Conservation (phyloP, 1,139 yeast genomes). For the Schwanniomyces etchellsii region DNA sequence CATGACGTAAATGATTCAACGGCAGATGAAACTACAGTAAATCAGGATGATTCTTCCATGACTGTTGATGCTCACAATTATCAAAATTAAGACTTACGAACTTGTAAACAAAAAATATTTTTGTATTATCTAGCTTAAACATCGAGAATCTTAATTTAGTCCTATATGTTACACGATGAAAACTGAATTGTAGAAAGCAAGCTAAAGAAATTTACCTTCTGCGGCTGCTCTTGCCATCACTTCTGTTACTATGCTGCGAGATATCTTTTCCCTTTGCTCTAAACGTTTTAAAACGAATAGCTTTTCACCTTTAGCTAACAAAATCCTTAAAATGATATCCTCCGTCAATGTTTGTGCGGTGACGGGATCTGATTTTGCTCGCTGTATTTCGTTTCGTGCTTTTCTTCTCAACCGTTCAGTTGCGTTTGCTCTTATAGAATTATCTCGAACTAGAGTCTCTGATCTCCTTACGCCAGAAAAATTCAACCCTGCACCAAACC, state of each 20-base stretch:
- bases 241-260: conserved; percentile 63
- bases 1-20: conserved; percentile 30
- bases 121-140: not conserved
- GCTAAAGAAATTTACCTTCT: conserved; percentile 25
- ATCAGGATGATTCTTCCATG: conserved; percentile 25
- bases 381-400: conserved; percentile 46
- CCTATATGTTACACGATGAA: too few species aligned
- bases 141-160: too few species aligned
- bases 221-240: conserved; percentile 43
- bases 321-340: conserved; percentile 60
- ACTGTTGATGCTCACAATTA: not conserved
- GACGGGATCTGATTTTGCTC: conserved; percentile 50
- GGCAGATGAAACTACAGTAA: conserved; percentile 34
- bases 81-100: not conserved
- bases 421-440: conserved; percentile 71
- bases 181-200: not conserved
- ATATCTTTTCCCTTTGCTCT: conserved; percentile 56
- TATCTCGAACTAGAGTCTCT: conserved; percentile 55
- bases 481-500: conserved; percentile 17
- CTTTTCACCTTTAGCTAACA: conserved; percentile 40
- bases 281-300: conserved; percentile 49
- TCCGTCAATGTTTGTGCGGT: conserved; percentile 56
- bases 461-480: conserved; percentile 18
- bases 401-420: conserved; percentile 54
- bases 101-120: not conserved